These are phyloP conservation scores for Lentinula lateritia DNA, from an alignment of 768 basidiomycete species.

Conservation along the genomic window DNA sequence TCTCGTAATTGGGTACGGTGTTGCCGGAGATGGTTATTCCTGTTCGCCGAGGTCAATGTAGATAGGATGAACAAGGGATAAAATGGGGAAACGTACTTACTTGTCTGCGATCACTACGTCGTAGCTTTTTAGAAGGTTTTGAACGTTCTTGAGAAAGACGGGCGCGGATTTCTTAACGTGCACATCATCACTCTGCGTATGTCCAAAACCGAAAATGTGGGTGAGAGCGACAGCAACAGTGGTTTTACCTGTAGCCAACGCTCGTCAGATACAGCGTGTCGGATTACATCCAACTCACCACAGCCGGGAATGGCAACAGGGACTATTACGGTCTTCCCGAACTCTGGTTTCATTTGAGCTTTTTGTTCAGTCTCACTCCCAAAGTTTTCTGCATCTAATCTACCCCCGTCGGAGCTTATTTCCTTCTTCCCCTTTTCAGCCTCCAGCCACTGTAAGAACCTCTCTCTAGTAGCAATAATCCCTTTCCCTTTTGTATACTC, in stretches of 20 bases:
- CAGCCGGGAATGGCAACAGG: conserved; percentile 92
- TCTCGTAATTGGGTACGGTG: conserved; percentile 73
- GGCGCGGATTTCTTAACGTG: conserved; percentile 67
- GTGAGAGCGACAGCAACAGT: conserved; percentile 72
- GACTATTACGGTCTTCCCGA: conserved; percentile 77
- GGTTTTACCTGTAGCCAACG: conserved; percentile 69
- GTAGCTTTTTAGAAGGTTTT: conserved; percentile 48
- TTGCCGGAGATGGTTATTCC: conserved; percentile 85
- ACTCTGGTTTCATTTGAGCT: conserved; percentile 20
- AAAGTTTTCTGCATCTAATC: conserved; percentile 24
- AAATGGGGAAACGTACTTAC: conserved; percentile 35
- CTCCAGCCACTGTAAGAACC: conserved; percentile 67
- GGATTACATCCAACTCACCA: conserved; percentile 46
- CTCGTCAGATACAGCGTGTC: background rate
- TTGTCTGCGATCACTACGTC: conserved; percentile 92
- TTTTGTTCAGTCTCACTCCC: conserved; percentile 23
- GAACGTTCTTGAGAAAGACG: conserved; percentile 69
- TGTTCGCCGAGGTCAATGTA: conserved; percentile 4
- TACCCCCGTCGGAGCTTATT: conserved; percentile 16
- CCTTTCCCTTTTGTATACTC: conserved; percentile 69
- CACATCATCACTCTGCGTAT: conserved; percentile 93
- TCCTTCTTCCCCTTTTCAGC: conserved; percentile 37
- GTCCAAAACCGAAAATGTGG: conserved; percentile 80
- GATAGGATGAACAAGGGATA: background rate
- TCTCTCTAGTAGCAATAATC: conserved; percentile 78